Evolutionary conservation across 2,329 filamentous ascomycete genomes (phyloP).

Genomic region (Macrophomina tecta): DNA sequence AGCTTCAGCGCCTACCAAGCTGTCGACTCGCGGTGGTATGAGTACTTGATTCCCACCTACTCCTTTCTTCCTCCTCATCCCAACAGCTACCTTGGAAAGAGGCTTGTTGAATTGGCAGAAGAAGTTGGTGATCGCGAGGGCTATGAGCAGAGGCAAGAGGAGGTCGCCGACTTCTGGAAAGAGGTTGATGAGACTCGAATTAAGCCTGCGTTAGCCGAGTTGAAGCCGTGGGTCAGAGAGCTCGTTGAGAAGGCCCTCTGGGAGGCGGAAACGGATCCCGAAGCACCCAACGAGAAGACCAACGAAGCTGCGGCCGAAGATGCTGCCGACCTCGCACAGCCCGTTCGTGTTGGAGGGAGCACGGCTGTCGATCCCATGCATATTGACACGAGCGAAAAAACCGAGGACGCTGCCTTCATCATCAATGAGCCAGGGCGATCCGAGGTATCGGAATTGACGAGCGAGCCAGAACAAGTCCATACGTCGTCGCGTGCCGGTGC

Average conservation of each 20-base stretch:
- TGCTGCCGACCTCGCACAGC: constrained; percentile 32
- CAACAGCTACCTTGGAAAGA: constrained; percentile 81
- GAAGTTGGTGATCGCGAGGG: constrained; percentile 74
- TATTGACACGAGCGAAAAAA: constrained; percentile 32
- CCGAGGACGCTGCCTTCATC: constrained; percentile 40
- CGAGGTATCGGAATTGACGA: background rate
- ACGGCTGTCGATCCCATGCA: constrained; percentile 1
- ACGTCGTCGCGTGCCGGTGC: background rate
- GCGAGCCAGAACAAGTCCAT: background rate
- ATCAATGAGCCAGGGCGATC: constrained; percentile 34
- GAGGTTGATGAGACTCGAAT: constrained; percentile 81
- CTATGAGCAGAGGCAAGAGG: constrained; percentile 72
- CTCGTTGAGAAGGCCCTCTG: constrained; percentile 68
- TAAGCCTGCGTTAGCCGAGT: constrained; percentile 65
- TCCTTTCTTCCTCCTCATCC: constrained; percentile 92
- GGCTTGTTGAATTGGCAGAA: constrained; percentile 78
- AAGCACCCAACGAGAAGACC: constrained; percentile 42
- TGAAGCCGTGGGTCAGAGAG: constrained; percentile 69
- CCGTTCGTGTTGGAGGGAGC: constrained; percentile 15
- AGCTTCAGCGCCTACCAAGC: constrained; percentile 93
- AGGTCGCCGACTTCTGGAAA: constrained; percentile 82
- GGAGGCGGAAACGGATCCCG: constrained; percentile 39
- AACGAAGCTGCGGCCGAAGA: constrained; percentile 45
- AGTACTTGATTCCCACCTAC: constrained; percentile 94
- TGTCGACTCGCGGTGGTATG: constrained; percentile 95